Base-by-base conservation (phyloP, 2,329 filamentous ascomycete genomes). In the Helicocarpus griseus region DNA sequence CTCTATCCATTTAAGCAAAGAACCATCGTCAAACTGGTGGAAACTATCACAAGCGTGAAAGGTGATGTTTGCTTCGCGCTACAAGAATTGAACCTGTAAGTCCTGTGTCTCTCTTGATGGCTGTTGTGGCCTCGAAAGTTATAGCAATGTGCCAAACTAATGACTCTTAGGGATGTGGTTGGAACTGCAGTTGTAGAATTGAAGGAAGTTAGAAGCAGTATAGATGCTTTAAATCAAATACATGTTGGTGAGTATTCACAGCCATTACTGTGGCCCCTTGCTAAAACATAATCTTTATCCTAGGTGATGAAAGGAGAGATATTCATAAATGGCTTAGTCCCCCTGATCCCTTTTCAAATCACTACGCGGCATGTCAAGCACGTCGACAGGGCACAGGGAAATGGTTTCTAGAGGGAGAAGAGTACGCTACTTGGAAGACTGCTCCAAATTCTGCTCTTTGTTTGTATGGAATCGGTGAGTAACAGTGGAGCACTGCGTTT, bases 281-380 rank as follows among this genome's bases (percentile, higher is more conserved):
- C 5, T 35, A 35, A 35, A 6, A 35, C n/a, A 35, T n/a, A 35
- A 9, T 9, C 31, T 35, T 35, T 35, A n/a, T n/a, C n/a, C 31
- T 35, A 35, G 31, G n/a, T 14, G 5, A 35, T 14, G 31, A 35
- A 14, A 35, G n/a, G n/a, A 9, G 31, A 39, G 31, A 46, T 2
- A 51, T 51, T 38, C 38, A 45, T 49, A 11, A 17, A 5, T 52
- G 50, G 50, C 50, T 52, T 5, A 17, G 17, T 13, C 13, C 66
- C 1, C 62, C 69, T 9, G 65, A 72, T 51, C 63, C 65, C 2
- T 67, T 64, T 1, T 61, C 52, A 0, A 70, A 71, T 40, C 59
- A 63, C 14, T 61, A 66, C 22, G 59, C 59, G 51, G 67, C 68
- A 17, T 49, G 57, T 5, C 59, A 60, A 21, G 55, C 57, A 38